Evolutionary conservation across 768 basidiomycete genomes (phyloP).

Genomic region (Termitomyces bulborhizus): DNA sequence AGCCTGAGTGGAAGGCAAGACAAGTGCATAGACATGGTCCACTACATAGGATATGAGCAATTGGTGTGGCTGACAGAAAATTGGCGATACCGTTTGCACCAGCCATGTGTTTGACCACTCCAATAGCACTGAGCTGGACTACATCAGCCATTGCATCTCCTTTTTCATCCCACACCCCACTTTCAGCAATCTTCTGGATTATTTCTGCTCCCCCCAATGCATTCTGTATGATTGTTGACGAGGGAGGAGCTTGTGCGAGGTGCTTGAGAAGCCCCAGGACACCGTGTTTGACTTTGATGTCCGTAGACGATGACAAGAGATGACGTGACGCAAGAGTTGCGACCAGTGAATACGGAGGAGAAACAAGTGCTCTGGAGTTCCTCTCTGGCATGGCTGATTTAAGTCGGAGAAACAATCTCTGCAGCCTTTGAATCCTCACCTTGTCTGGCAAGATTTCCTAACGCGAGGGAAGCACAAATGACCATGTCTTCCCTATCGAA

Average conservation of each 20-base stretch:
- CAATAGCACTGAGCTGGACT: constrained; percentile 84
- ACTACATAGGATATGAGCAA: constrained; percentile 20
- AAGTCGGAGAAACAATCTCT: background rate
- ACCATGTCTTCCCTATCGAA: constrained; percentile 61
- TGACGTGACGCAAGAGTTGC: constrained; percentile 49
- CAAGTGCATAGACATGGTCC: constrained; percentile 43
- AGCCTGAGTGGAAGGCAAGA: constrained; percentile 34
- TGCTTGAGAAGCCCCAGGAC: constrained; percentile 85
- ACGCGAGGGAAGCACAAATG: constrained; percentile 75
- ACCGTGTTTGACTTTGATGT: constrained; percentile 86
- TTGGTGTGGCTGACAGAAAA: background rate
- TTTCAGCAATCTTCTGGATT: constrained; percentile 52
- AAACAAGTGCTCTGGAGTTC: constrained; percentile 54
- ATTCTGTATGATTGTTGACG: constrained; percentile 39
- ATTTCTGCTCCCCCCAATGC: constrained; percentile 57
- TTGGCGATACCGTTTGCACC: constrained; percentile 56
- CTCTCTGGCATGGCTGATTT: constrained; percentile 34
- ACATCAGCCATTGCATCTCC: constrained; percentile 78
- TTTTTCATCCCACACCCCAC: constrained; percentile 64
- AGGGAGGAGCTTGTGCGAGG: constrained; percentile 64
- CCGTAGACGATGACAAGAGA: constrained; percentile 49
- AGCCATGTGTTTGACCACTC: constrained; percentile 85
- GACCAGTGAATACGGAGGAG: constrained; percentile 60
- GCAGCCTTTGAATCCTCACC: constrained; percentile 36
- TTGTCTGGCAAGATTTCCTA: constrained; percentile 77